These are phyloP conservation scores for Morella rubra DNA, from an alignment of 306 rosid species.

Conservation along the genomic window DNA sequence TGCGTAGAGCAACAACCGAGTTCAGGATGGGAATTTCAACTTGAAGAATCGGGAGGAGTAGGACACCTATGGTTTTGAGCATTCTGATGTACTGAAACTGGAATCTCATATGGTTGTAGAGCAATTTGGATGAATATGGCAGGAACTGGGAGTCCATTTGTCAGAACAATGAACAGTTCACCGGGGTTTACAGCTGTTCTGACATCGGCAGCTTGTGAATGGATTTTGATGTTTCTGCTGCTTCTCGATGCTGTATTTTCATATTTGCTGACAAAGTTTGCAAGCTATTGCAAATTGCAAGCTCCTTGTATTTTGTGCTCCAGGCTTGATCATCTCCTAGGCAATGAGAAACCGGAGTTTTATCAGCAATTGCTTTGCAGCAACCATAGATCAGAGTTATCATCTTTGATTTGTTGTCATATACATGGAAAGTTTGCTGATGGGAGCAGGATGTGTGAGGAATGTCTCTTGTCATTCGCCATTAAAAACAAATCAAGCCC, in stretches of 20 bases:
- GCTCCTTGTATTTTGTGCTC: slow-evolving; percentile 83
- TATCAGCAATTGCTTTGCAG: slow-evolving; percentile 58
- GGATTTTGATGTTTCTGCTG: slow-evolving; percentile 79
- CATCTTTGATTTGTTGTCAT: slow-evolving; percentile 58
- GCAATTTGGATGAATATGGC: slow-evolving; percentile 47
- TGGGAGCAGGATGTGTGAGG: slow-evolving; percentile 64
- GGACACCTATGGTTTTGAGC: slow-evolving; percentile 24
- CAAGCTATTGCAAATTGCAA: slow-evolving; percentile 64
- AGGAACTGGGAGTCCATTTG: slow-evolving; percentile 43
- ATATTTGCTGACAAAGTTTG: slow-evolving; percentile 61
- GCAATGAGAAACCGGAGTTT: slow-evolving; percentile 38
- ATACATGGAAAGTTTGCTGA: slow-evolving; percentile 50
- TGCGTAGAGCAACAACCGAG: neutral
- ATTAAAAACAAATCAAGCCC: slow-evolving; percentile 27
- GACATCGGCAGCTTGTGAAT: slow-evolving; percentile 78
- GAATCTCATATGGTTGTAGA: slow-evolving; percentile 34
- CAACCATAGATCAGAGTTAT: slow-evolving; percentile 60
- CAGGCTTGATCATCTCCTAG: slow-evolving; percentile 61
- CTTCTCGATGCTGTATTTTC: slow-evolving; percentile 58
- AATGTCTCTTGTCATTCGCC: slow-evolving; percentile 51
- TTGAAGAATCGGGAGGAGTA: slow-evolving; percentile 36
- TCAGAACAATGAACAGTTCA: slow-evolving; percentile 41
- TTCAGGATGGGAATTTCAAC: slow-evolving; percentile 35
- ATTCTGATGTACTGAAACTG: slow-evolving; percentile 21
- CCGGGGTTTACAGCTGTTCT: slow-evolving; percentile 44